Evolutionary conservation across 768 basidiomycete genomes (phyloP), one percentile per base, ranked within the genome.

Genomic region (Mrakia blollopis): DNA sequence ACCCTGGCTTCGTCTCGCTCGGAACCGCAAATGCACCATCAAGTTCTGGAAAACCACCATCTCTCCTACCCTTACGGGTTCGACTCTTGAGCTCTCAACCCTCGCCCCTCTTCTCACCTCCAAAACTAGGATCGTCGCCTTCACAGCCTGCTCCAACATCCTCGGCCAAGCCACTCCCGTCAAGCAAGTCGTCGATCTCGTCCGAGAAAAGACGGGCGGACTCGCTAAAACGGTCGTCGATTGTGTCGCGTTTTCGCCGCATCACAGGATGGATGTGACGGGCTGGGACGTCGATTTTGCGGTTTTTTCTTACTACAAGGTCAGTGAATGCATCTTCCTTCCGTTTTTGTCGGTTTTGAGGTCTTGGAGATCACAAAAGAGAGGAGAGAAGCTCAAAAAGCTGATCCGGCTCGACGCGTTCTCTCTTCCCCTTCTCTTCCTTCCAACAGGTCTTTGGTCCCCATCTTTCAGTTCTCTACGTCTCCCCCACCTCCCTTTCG

Each of bases 191-290:
- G 86, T 88, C 14, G 84, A 83, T 13, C 84, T 86, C 25, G 90
- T 89, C 2, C 83, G 83, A 60, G 85, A 86, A 28, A 84, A 72
- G 89, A 90, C 35, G 86, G 87, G 16, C 81, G 81, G 76, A 89
- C 90, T 81, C 83, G 91, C 39, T 89, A 92, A 82, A 85, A 78
- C 92, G 21, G 87, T 86, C 0, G 86, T 92, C 3, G 92, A 92
- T 80, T 91, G 91, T 78, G 92, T 92, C 3, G 91, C 91, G 3
- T 92, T 90, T 79, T 90, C 90, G 6, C 91, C 91, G 0, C 91
- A 92, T 80, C 85, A 90, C 21, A 83, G 84, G 74, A 88, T 92
- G 41, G 89, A 92, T 79, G 91, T 91, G 23, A 87, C 86, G 76
- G 88, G 87, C 68, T 92, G 91, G 92, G 91, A 91, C 73, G 86